These are phyloP conservation scores for Talaromyces thailandensis DNA, from an alignment of 495 filamentous ascomycete genomes.

Conservation along the genomic window DNA sequence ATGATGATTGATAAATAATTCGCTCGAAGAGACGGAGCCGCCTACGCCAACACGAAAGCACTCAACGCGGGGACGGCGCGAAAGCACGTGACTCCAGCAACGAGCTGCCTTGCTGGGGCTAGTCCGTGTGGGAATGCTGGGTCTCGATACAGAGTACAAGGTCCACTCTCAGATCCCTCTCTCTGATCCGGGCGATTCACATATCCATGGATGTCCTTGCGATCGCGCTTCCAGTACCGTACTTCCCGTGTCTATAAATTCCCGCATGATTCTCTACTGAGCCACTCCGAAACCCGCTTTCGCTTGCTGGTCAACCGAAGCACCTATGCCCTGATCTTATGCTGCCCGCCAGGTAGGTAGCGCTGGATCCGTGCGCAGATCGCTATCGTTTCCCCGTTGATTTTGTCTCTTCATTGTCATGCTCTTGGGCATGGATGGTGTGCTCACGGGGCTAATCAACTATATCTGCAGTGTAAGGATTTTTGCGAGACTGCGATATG, in stretches of 20 bases:
- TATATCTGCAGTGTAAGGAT: not conserved
- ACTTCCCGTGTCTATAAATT: not conserved
- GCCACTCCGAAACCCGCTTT: not conserved
- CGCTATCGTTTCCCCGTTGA: not conserved
- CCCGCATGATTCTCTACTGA: not conserved
- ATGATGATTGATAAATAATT: not conserved
- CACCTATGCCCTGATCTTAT: not conserved
- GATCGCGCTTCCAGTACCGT: not conserved
- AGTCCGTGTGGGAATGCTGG: not conserved
- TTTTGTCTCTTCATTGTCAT: not conserved
- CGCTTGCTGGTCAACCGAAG: not conserved
- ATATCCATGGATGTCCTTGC: not conserved
- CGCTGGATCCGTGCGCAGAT: not conserved
- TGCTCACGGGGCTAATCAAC: not conserved
- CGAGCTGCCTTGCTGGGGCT: not conserved
- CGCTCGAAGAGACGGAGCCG: not conserved
- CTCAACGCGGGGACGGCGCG: slow-evolving; percentile 8
- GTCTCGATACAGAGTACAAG: no score
- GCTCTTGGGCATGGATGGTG: not conserved
- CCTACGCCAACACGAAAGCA: not conserved
- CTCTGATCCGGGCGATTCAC: not conserved
- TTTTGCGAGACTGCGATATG: not conserved
- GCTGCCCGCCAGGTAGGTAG: not conserved
- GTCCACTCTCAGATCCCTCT: not conserved
- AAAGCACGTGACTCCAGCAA: slow-evolving; percentile 1